Conservation (phyloP, 345 rosid species). For the Eutrema yunnanense region DNA sequence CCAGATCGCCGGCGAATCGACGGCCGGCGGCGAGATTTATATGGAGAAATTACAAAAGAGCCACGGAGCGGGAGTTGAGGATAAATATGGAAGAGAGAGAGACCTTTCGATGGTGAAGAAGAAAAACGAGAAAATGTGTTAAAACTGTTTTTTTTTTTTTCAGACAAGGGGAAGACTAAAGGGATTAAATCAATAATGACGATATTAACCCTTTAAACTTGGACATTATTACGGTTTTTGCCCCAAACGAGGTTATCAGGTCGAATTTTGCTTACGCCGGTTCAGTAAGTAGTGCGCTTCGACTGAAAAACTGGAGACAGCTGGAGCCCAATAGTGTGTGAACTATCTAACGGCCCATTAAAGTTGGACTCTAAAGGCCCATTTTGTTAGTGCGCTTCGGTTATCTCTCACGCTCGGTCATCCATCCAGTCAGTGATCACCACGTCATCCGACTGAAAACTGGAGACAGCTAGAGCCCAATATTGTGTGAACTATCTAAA, state of each 20-base stretch:
- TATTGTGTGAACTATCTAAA: not conserved
- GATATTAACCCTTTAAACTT: not conserved
- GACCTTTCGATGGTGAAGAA: not conserved
- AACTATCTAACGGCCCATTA: not conserved
- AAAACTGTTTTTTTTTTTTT: not conserved
- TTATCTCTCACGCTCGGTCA: not conserved
- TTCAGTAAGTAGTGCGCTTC: not conserved
- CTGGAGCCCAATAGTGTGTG: not conserved
- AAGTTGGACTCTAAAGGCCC: not conserved
- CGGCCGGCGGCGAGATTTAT: conserved; percentile 12
- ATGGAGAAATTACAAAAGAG: conserved; percentile 5
- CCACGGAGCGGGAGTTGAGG: conserved; percentile 19
- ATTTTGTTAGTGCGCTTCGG: not conserved
- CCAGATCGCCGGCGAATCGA: conserved; percentile 18
- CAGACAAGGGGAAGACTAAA: conserved; percentile 28
- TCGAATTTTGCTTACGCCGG: conserved; percentile 7
- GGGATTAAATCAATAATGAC: conserved; percentile 9
- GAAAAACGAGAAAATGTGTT: not conserved
- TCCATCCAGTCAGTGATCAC: too few relatives aligned
- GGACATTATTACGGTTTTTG: conserved; percentile 7
- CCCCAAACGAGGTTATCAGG: not conserved
- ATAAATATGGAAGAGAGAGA: not conserved
- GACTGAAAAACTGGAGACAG: not conserved
- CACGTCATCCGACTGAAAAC: not conserved
- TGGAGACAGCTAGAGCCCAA: not conserved